phyloP scores from a whole-genome alignment of 352 stramenopile species.

The Phytophthora pseudosyringae region DNA sequence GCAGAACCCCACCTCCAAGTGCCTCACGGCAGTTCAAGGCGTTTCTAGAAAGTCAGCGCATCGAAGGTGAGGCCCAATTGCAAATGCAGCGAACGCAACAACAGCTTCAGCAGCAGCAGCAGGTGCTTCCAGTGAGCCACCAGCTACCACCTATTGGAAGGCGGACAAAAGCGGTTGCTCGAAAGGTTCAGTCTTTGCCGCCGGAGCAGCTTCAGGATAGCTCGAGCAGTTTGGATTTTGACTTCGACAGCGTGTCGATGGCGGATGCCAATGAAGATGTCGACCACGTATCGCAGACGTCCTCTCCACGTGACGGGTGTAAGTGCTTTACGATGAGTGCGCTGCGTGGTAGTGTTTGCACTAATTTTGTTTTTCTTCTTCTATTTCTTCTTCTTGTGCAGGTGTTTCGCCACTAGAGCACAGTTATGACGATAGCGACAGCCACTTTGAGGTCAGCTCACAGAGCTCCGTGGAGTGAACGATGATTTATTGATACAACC shows the following conservation, averaged over 20 bases:
- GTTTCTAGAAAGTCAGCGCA: slow-evolving; percentile 43
- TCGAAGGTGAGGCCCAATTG: slow-evolving; percentile 39
- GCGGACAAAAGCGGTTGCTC: slow-evolving; percentile 38
- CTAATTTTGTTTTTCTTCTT: slow-evolving; percentile 22
- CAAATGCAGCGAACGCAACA: slow-evolving; percentile 35
- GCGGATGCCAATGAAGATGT: slow-evolving; percentile 58
- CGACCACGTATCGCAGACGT: slow-evolving; percentile 75
- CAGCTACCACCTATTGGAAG: slow-evolving; percentile 39
- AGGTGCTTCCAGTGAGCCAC: slow-evolving; percentile 36
- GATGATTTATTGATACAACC: slow-evolving; percentile 47
- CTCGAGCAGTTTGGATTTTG: slow-evolving; percentile 69
- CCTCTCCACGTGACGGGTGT: slow-evolving; percentile 79
- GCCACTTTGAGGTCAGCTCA: slow-evolving; percentile 86
- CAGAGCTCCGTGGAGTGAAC: slow-evolving; percentile 67
- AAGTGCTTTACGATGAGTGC: slow-evolving; percentile 26
- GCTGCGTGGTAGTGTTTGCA: background rate
- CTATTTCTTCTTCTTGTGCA: slow-evolving; percentile 34
- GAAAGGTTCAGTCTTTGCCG: slow-evolving; percentile 68
- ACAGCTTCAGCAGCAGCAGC: slow-evolving; percentile 41
- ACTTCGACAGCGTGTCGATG: slow-evolving; percentile 88
- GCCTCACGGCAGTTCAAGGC: slow-evolving; percentile 37
- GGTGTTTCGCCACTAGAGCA: slow-evolving; percentile 80
- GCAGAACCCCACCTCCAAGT: slow-evolving; percentile 22
- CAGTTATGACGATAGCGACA: slow-evolving; percentile 79
- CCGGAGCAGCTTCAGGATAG: slow-evolving; percentile 59